A percentile compares a stretch with the other conserved stretches of the same genome.
phyloP scores from a whole-genome alignment of 371 early-diverging fungal genomes.

The Mortierella sp. region DNA sequence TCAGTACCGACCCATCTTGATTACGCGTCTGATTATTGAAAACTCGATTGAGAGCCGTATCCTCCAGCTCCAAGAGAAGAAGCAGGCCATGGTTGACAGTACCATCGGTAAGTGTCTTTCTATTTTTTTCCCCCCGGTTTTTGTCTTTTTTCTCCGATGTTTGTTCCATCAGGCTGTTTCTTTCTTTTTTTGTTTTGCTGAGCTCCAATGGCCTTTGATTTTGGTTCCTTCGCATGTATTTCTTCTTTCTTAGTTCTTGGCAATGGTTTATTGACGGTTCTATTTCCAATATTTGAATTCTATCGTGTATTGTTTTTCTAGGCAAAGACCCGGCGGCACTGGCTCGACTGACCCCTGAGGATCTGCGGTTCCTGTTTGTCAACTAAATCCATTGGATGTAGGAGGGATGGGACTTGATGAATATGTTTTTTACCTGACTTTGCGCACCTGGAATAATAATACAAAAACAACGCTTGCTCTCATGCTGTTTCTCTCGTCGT shows the following conservation, averaged over 20 bases:
- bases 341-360: constrained; percentile 83
- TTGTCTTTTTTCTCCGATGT: constrained; percentile 28
- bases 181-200: neutral
- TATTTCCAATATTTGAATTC: too few species aligned
- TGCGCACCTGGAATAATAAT: too few species aligned
- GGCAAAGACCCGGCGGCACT: constrained; percentile 71
- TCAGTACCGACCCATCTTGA: constrained; percentile 89
- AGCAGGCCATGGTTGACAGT: constrained; percentile 90
- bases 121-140: constrained; percentile 40
- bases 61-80: constrained; percentile 95
- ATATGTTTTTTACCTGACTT: too few species aligned
- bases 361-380: constrained; percentile 90
- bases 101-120: constrained; percentile 79
- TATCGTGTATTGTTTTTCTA: constrained; percentile 20
- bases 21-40: constrained; percentile 92
- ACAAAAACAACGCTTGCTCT: too few species aligned
- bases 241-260: neutral
- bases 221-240: neutral
- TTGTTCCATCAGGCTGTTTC: constrained; percentile 18
- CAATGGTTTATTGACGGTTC: neutral
- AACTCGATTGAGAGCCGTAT: constrained; percentile 97
- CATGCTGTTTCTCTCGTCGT: too few species aligned
- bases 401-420: too few species aligned
- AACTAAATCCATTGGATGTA: too few species aligned
- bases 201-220: neutral